Evolutionary conservation across 192 early-diverging fungal genomes (phyloP), one percentile per base, ranked within the genome.

Genomic region (Backusella westeae): DNA sequence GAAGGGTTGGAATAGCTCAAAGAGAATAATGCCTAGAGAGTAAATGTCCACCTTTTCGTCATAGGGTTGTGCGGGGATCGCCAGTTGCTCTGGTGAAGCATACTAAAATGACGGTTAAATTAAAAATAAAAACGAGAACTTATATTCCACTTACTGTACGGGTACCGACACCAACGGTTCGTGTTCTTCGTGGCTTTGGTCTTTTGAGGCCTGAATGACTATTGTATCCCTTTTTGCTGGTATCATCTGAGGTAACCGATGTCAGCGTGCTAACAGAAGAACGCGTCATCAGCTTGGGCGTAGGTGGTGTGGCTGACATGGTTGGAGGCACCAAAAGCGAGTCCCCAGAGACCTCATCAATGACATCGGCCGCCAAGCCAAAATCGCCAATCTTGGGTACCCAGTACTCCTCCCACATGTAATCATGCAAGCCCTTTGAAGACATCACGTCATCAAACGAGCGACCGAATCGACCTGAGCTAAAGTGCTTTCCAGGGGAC

Each of bases 371-470:
- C 0, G 95, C 98, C 68, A 99, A 83, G 2, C 98, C 98, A 87
- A 99, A 99, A 78, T 99, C 98, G 4, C 98, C 98, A 81, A 99
- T 95, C 69, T 97, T 98, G 3, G 88, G 85, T 3, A 88, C 78
- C 78, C 86, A 81, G 5, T 69, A 72, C 32, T 90, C 91, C 17
- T 85, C 80, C 32, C 80, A 81, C 4, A 76, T 78, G 71, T 69
- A 78, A 36, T 35, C 53, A 21, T 70, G 70, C 12, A 69, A 56
- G 29, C 49, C 52, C 14, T 71, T 66, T 12, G 80, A 39, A 0
- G 80, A 82, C 19, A 76, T 63, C 10, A 26, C 71, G 26, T 46
- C 74, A 49, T 77, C 66, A 39, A 72, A 74, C 12, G 74, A 74
- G 34, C 79, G 59, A 15, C 53, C 75, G 41, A 67, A 29, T 34